Conservation (phyloP, 192 early-diverging fungal species). For the Spizellomyces punctatus region DNA sequence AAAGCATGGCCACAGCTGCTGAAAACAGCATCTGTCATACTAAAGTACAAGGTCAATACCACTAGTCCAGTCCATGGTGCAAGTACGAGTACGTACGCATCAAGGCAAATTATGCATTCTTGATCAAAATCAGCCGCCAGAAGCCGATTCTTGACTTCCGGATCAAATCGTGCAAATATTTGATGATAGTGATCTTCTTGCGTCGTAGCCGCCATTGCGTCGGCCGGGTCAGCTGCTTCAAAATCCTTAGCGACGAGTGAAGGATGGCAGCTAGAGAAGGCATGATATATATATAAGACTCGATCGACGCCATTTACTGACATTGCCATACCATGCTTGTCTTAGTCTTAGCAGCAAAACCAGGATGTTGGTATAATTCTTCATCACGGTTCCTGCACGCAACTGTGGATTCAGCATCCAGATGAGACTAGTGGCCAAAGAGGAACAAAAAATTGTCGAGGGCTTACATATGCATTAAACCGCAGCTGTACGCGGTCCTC, state of each 20-base stretch:
- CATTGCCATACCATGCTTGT: constrained; percentile 40
- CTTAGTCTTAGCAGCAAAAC: constrained; percentile 44
- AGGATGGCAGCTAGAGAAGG: constrained; percentile 36
- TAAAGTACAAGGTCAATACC: background rate
- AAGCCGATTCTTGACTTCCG: constrained; percentile 20
- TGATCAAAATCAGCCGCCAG: constrained; percentile 29
- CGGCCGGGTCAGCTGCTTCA: constrained; percentile 14
- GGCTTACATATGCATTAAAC: constrained; percentile 41
- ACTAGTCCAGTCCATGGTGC: background rate
- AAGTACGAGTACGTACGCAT: constrained; percentile 30
- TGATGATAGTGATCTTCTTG: background rate
- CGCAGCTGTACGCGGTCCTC: constrained; percentile 27
- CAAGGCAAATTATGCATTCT: constrained; percentile 50
- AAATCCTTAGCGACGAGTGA: constrained; percentile 35
- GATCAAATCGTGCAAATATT: background rate
- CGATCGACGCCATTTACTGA: background rate
- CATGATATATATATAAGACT: background rate
- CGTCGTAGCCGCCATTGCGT: background rate
- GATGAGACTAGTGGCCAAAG: no score
- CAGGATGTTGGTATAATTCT: constrained; percentile 52
- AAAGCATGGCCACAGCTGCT: constrained; percentile 39
- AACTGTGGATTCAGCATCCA: no score
- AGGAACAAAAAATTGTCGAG: no score
- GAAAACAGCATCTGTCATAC: constrained; percentile 31
- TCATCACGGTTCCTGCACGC: constrained; percentile 48